A percentile compares a stretch with the other conserved stretches of the same genome.
Evolutionary conservation across 2,329 filamentous ascomycete genomes (phyloP).

Genomic region (Monosporascus sp.): DNA sequence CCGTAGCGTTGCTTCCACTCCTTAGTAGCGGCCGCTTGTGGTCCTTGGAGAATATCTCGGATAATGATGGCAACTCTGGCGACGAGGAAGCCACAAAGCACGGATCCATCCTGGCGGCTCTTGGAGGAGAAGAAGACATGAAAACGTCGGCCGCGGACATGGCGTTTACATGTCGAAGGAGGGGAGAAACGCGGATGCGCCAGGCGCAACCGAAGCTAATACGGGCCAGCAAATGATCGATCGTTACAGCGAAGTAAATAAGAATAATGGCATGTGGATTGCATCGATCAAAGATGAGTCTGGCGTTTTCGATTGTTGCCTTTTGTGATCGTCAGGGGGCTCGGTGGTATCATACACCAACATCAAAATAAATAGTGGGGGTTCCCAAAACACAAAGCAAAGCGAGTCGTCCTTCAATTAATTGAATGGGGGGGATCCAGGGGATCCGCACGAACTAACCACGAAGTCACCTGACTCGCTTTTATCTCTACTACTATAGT

Average conservation of each 20-base stretch:
- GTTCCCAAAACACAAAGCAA: not conserved
- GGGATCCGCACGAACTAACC: not conserved
- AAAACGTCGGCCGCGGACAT: conserved; percentile 28
- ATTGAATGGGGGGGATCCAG: not conserved
- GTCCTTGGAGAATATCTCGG: conserved; percentile 38
- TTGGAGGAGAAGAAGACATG: conserved; percentile 26
- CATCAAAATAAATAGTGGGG: not conserved
- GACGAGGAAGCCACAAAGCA: conserved; percentile 41
- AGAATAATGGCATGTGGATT: not conserved
- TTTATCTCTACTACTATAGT: not conserved
- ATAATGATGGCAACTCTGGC: conserved; percentile 49
- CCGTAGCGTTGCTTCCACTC: conserved; percentile 30
- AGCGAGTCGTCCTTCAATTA: not conserved
- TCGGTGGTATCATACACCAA: not conserved
- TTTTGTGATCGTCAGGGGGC: no score
- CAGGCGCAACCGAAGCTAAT: conserved; percentile 37
- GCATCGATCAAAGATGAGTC: not conserved
- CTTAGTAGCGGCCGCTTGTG: conserved; percentile 26
- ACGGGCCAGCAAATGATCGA: conserved; percentile 11
- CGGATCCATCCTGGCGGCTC: conserved; percentile 15
- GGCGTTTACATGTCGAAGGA: conserved; percentile 16
- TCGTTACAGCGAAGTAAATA: conserved; percentile 1
- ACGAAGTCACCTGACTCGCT: not conserved
- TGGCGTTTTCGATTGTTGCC: no score
- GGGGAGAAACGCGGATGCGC: conserved; percentile 32